Conservation (phyloP, 176 grass and related monocot species). For the Zea luxurians region DNA sequence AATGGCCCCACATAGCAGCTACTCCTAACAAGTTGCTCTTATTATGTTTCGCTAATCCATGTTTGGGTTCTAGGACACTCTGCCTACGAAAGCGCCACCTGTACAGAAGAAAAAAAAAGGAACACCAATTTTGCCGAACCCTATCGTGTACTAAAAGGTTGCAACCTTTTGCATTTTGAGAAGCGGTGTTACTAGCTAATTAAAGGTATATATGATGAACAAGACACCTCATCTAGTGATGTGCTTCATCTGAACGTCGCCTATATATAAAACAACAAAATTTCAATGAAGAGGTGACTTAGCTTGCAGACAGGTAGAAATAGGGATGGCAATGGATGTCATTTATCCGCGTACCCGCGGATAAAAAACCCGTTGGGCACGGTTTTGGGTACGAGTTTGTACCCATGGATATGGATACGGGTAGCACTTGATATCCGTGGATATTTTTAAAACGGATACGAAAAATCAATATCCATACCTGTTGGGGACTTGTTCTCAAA, state of each 20-base stretch:
- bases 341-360: no score
- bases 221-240: background rate
- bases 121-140: conserved; percentile 15
- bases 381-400: no score
- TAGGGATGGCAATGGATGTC: no score
- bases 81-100: background rate
- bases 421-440: no score
- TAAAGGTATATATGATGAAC: background rate
- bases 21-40: background rate
- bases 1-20: no score
- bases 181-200: background rate
- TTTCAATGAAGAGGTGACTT: background rate
- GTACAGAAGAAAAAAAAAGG: background rate
- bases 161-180: conserved; percentile 1
- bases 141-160: conserved; percentile 9
- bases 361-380: no score
- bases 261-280: background rate
- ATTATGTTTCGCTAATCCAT: background rate
- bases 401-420: no score
- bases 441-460: no score
- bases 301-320: background rate
- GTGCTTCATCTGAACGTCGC: background rate
- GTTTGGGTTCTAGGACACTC: background rate
- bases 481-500: no score
- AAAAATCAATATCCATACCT: no score